These are phyloP conservation scores for Termitomyces sp. DNA, from an alignment of 768 basidiomycete species.

Conservation along the genomic window DNA sequence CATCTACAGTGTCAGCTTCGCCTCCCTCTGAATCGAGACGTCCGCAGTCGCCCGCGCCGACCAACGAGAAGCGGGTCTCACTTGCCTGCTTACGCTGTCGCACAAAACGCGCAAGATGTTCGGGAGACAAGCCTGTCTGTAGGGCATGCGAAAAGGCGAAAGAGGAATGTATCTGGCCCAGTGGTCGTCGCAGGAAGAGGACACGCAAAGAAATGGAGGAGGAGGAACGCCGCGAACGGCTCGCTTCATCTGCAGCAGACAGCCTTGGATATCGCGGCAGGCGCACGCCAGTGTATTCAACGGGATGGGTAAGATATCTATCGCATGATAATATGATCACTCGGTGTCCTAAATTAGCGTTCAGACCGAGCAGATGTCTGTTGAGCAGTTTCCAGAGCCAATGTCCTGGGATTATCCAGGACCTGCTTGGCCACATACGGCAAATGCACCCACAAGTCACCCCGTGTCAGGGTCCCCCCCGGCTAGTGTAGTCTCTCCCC, in stretches of 20 bases:
- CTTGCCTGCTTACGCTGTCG: conserved; percentile 13
- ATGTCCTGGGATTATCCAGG: conserved; percentile 7
- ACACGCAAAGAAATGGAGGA: conserved; percentile 13
- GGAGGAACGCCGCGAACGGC: conserved; percentile 9
- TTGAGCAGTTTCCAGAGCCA: background rate
- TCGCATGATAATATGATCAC: background rate
- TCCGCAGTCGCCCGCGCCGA: background rate
- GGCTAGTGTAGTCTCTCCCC: background rate
- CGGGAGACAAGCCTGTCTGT: conserved; percentile 13
- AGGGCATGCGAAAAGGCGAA: conserved; percentile 10
- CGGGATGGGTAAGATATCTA: background rate
- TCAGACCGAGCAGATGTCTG: background rate
- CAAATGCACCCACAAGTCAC: background rate
- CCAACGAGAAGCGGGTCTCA: conserved; percentile 13
- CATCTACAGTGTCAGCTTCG: conserved; percentile 3
- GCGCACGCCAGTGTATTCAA: background rate
- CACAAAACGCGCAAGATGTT: conserved; percentile 12
- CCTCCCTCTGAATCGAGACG: conserved; percentile 1
- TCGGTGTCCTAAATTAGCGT: background rate
- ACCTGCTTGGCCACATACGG: conserved; percentile 3
- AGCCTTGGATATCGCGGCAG: conserved; percentile 5
- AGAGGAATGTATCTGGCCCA: conserved; percentile 12
- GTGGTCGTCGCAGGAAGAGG: conserved; percentile 10
- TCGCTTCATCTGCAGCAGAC: conserved; percentile 9
- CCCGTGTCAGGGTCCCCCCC: background rate